phyloP scores from a whole-genome alignment of 306 rosid species.

The Boehmeria nivea region DNA sequence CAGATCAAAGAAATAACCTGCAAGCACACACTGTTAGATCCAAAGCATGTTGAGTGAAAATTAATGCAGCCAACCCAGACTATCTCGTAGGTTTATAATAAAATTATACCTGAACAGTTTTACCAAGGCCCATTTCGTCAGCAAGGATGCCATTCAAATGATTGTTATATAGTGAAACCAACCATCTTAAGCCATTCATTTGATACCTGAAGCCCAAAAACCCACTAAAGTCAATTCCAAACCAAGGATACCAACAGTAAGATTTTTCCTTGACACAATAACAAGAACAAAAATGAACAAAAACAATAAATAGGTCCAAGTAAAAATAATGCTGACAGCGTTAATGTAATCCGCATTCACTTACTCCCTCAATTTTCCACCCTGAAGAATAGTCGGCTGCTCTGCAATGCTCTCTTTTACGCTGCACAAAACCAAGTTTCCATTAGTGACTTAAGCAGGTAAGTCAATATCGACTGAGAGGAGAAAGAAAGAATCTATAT shows the following conservation, averaged over 20 bases:
- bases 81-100: too few relatives aligned
- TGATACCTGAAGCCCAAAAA: conserved; percentile 72
- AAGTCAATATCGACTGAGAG: background rate
- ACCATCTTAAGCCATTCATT: conserved; percentile 98
- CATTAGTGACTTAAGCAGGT: background rate
- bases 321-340: background rate
- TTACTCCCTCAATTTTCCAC: conserved; percentile 95
- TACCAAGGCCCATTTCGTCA: conserved; percentile 99
- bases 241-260: background rate
- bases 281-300: too few relatives aligned
- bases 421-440: conserved; percentile 43
- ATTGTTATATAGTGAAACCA: conserved; percentile 91
- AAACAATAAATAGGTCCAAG: background rate
- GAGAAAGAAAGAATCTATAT: conserved; percentile 2
- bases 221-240: conserved; percentile 21
- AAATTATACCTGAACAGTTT: conserved; percentile 88
- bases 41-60: conserved; percentile 15
- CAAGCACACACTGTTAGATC: conserved; percentile 15
- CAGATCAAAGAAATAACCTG: conserved; percentile 96
- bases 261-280: background rate
- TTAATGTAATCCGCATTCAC: conserved; percentile 26
- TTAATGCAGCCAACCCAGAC: too few relatives aligned
- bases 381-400: conserved; percentile 68
- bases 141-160: conserved; percentile 99
- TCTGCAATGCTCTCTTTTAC: conserved; percentile 89